These are phyloP conservation scores for Chytriomyces sp. DNA, from an alignment of 192 early-diverging fungal genomes.

Conservation along the genomic window DNA sequence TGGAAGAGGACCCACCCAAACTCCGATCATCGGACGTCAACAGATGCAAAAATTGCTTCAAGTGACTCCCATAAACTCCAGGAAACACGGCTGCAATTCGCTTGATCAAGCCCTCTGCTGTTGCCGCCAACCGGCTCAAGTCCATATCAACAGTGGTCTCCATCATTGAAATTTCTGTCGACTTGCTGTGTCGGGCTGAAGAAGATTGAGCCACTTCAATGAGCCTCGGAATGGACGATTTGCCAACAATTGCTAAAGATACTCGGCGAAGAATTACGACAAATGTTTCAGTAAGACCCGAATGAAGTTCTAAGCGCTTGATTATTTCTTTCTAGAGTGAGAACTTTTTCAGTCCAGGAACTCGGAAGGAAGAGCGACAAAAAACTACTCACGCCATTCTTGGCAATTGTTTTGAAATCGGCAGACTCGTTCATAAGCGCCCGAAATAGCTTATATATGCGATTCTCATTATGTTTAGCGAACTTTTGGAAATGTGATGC, in stretches of 20 bases:
- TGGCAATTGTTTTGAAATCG: constrained; percentile 72
- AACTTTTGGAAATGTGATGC: constrained; percentile 70
- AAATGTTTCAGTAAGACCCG: constrained; percentile 70
- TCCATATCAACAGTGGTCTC: constrained; percentile 24
- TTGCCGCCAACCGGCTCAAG: constrained; percentile 17
- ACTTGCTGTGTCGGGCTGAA: background rate
- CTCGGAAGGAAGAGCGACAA: constrained; percentile 14
- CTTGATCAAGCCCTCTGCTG: constrained; percentile 59
- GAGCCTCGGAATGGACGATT: constrained; percentile 62
- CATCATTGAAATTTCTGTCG: constrained; percentile 23
- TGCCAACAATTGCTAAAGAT: constrained; percentile 74
- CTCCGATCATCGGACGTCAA: constrained; percentile 40
- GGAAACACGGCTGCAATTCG: constrained; percentile 62
- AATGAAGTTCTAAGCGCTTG: constrained; percentile 65
- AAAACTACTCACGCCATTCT: constrained; percentile 54
- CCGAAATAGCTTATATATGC: constrained; percentile 69
- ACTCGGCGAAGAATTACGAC: constrained; percentile 73
- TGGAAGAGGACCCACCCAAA: constrained; percentile 45
- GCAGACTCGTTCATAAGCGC: constrained; percentile 70
- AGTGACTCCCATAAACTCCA: constrained; percentile 57
- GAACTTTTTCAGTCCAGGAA: background rate
- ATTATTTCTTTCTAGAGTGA: constrained; percentile 62
- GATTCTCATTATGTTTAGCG: constrained; percentile 64
- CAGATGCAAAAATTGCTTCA: constrained; percentile 50
- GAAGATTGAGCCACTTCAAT: constrained; percentile 43